Evolutionary conservation across 2,329 filamentous ascomycete species (phyloP).

Genomic region (Talaromyces albobiverticillius): DNA sequence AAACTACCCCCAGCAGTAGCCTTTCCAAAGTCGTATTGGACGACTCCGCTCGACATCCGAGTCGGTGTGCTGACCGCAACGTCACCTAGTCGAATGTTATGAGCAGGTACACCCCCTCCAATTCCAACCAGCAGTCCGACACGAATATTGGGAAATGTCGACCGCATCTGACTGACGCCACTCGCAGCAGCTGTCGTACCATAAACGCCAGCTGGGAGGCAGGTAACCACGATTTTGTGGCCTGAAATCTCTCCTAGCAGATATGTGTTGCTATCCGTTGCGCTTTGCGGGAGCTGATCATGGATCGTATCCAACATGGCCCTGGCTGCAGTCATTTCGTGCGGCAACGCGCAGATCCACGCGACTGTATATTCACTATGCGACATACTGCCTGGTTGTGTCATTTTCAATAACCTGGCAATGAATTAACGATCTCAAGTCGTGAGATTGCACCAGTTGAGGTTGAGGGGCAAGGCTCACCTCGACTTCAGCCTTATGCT

Average conservation of each 20-base stretch:
- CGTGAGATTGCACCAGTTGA: no score
- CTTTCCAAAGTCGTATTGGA: constrained; percentile 3
- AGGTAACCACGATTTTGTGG: background rate
- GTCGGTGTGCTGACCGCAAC: constrained; percentile 9
- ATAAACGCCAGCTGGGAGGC: background rate
- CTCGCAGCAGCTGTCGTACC: background rate
- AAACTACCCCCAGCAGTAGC: background rate
- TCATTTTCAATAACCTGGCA: no score
- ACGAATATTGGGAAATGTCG: constrained; percentile 23
- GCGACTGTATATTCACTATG: background rate
- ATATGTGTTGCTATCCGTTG: background rate
- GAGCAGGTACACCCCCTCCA: constrained; percentile 26
- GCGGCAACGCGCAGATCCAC: background rate
- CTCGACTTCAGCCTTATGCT: no score
- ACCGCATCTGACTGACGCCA: constrained; percentile 22
- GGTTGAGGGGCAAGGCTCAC: no score
- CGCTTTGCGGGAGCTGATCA: background rate
- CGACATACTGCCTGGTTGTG: no score
- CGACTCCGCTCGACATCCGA: background rate
- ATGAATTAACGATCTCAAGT: no score
- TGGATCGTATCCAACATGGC: background rate
- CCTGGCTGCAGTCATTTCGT: background rate
- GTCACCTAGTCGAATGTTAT: constrained; percentile 21
- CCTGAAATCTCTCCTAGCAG: background rate
- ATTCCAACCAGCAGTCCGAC: constrained; percentile 29